phyloP scores from a whole-genome alignment of 2,329 filamentous ascomycete species.

The Colletotrichum kahawae region DNA sequence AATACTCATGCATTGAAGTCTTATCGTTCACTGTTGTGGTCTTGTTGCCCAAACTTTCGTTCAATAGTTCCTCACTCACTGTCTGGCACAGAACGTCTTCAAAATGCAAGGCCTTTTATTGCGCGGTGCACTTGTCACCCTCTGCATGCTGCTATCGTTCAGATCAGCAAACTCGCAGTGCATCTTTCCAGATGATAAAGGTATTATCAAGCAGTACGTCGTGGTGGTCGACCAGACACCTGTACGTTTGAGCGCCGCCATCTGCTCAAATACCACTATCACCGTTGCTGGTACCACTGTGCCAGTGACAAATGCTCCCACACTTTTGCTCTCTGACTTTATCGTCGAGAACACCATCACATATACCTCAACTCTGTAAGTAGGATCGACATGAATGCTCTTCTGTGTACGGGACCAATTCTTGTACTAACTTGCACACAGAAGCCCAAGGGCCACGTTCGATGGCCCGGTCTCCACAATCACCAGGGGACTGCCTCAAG shows the following conservation, averaged over 20 bases:
- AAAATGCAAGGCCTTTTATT: neutral
- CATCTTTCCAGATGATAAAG: neutral
- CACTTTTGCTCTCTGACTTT: neutral
- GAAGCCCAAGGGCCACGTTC: neutral
- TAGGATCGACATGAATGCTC: neutral
- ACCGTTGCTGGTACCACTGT: neutral
- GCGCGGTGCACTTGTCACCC: neutral
- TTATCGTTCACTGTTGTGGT: neutral
- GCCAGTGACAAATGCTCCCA: constrained; percentile 1
- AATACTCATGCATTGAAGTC: neutral
- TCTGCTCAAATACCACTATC: constrained; percentile 5
- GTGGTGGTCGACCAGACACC: neutral
- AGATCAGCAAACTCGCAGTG: neutral
- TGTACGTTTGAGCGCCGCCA: neutral
- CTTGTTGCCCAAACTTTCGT: neutral
- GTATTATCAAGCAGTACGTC: neutral
- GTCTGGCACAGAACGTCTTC: neutral
- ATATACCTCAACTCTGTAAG: neutral
- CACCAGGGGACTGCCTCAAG: neutral
- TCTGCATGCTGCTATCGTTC: neutral
- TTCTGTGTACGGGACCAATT: neutral
- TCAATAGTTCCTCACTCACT: neutral
- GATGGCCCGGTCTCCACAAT: neutral
- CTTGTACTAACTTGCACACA: neutral
- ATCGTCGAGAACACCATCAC: neutral